Evolutionary conservation across 352 stramenopile species (phyloP).

Genomic region (Elongisporangium senticosum): DNA sequence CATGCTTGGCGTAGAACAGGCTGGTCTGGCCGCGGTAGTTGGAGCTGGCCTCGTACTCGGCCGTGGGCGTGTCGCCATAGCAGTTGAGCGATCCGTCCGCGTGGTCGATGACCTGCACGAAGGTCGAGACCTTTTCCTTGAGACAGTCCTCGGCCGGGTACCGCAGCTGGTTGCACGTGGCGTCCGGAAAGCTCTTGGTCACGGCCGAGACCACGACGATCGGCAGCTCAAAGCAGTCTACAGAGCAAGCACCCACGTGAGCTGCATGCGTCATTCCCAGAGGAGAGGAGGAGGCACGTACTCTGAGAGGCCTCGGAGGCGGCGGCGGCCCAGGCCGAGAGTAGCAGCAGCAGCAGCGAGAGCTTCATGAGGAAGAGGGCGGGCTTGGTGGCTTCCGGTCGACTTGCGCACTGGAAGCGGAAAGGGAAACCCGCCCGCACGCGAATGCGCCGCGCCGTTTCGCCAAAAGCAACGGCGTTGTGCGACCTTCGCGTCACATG

Average conservation of each 20-base stretch:
- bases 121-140: slow-evolving; percentile 41
- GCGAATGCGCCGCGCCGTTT: too few relatives aligned
- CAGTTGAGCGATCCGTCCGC: slow-evolving; percentile 49
- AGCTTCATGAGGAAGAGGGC: too few relatives aligned
- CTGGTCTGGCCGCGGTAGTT: slow-evolving; percentile 78
- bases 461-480: too few relatives aligned
- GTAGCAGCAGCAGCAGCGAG: too few relatives aligned
- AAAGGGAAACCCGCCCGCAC: too few relatives aligned
- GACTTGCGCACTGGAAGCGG: too few relatives aligned
- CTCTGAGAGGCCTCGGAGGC: too few relatives aligned
- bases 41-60: slow-evolving; percentile 38
- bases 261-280: too few relatives aligned
- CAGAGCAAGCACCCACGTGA: not conserved
- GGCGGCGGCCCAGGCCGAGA: too few relatives aligned
- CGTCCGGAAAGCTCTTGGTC: slow-evolving; percentile 48
- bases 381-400: too few relatives aligned
- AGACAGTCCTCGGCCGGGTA: slow-evolving; percentile 65
- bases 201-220: slow-evolving; percentile 59
- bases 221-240: slow-evolving; percentile 63
- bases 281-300: too few relatives aligned
- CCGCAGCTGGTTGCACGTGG: slow-evolving; percentile 64
- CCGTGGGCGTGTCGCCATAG: slow-evolving; percentile 31
- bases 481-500: too few relatives aligned
- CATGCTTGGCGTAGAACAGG: slow-evolving; percentile 76
- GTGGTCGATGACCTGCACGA: slow-evolving; percentile 65